phyloP scores from a whole-genome alignment of 345 rosid species.

The Kandelia obovata region DNA sequence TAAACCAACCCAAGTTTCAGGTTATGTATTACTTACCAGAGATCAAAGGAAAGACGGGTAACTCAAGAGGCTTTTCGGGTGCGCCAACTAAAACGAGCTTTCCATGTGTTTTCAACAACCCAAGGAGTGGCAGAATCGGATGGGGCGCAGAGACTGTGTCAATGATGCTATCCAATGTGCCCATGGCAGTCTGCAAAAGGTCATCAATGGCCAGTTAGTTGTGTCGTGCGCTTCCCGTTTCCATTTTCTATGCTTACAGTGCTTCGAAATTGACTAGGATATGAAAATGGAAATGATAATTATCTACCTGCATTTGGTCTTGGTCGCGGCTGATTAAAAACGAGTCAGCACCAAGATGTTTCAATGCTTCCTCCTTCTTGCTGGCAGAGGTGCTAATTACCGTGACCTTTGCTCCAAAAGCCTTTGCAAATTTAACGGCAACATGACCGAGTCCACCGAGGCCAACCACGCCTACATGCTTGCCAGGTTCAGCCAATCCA shows the following conservation, averaged over 20 bases:
- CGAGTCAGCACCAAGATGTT: slow-evolving; percentile 15
- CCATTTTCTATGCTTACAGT: too few species aligned
- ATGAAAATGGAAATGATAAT: background rate
- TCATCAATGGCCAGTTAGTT: background rate
- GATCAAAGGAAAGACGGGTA: slow-evolving; percentile 39
- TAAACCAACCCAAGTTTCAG: too few species aligned
- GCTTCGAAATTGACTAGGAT: too few species aligned
- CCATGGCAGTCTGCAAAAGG: background rate
- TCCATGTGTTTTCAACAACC: slow-evolving; percentile 44
- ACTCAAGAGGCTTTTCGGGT: slow-evolving; percentile 45
- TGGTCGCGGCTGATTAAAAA: slow-evolving; percentile 13
- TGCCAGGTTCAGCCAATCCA: slow-evolving; percentile 9
- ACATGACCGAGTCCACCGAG: slow-evolving; percentile 13
- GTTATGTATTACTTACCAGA: slow-evolving; percentile 16
- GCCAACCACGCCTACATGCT: slow-evolving; percentile 6
- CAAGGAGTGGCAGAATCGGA: slow-evolving; percentile 41
- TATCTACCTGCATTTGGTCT: slow-evolving; percentile 1
- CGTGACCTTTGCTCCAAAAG: slow-evolving; percentile 10
- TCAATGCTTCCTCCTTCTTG: slow-evolving; percentile 11
- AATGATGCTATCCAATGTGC: slow-evolving; percentile 52
- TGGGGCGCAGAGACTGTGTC: slow-evolving; percentile 59
- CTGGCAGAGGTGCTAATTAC: slow-evolving; percentile 9
- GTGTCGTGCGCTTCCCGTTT: too few species aligned
- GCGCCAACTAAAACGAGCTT: slow-evolving; percentile 50
- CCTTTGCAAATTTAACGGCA: slow-evolving; percentile 14